Conservation (phyloP, 768 basidiomycete species). For the Collybia nuda region DNA sequence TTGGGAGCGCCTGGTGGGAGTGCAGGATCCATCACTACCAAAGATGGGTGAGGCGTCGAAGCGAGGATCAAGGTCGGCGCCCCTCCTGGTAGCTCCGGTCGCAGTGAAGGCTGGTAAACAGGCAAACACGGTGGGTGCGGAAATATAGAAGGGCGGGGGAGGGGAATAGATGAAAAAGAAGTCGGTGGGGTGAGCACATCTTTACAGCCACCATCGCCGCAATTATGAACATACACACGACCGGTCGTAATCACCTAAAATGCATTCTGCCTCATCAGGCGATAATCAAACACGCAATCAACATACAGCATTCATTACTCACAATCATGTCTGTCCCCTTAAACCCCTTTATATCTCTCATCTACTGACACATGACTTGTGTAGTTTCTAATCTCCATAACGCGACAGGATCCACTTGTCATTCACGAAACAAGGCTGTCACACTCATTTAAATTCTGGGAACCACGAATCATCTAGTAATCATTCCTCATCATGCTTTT, state of each 20-base stretch:
- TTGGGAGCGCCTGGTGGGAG: constrained; percentile 47
- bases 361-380: background rate
- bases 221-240: constrained; percentile 27
- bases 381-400: constrained; percentile 21
- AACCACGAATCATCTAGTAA: constrained; percentile 16
- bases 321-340: constrained; percentile 19
- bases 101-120: background rate
- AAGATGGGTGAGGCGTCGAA: constrained; percentile 1
- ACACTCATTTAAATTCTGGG: constrained; percentile 26
- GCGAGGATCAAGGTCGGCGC: constrained; percentile 7
- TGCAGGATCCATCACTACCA: constrained; percentile 1
- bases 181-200: constrained; percentile 4
- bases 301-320: constrained; percentile 14
- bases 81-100: constrained; percentile 2
- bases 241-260: constrained; percentile 9
- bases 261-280: background rate
- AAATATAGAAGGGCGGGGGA: background rate
- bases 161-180: background rate
- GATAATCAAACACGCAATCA: constrained; percentile 10
- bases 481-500: constrained; percentile 3
- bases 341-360: background rate
- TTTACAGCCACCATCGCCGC: background rate
- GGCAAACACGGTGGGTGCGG: background rate
- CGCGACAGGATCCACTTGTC: constrained; percentile 37
- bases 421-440: constrained; percentile 54